Percentiles rank a stretch among this genome's conserved stretches.
These are phyloP conservation scores for Dactylella cylindrospora DNA, from an alignment of 2,329 filamentous ascomycete genomes.

Conservation along the genomic window DNA sequence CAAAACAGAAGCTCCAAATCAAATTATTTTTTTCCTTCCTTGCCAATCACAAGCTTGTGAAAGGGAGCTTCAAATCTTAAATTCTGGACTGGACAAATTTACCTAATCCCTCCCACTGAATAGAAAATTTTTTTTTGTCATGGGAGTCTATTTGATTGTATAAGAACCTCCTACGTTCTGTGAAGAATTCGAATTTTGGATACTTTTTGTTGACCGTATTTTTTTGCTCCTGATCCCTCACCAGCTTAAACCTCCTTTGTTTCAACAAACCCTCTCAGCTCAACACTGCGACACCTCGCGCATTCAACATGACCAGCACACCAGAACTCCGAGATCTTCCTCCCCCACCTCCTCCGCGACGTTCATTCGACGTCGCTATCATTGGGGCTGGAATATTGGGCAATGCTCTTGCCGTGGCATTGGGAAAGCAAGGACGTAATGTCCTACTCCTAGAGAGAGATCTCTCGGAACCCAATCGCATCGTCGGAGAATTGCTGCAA, in stretches of 20 bases:
- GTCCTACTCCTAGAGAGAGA: constrained; percentile 86
- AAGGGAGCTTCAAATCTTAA: background rate
- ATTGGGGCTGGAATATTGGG: constrained; percentile 90
- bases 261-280: background rate
- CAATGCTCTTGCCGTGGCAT: constrained; percentile 77
- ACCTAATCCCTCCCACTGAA: background rate
- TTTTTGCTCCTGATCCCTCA: constrained; percentile 10
- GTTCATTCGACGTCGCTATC: constrained; percentile 71
- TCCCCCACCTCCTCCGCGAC: constrained; percentile 29
- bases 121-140: background rate
- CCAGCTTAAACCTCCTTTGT: constrained; percentile 5
- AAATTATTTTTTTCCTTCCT: constrained; percentile 15
- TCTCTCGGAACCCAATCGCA: constrained; percentile 89
- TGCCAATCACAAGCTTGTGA: constrained; percentile 43
- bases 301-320: constrained; percentile 39
- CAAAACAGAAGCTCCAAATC: no score
- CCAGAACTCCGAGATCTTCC: constrained; percentile 37
- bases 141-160: constrained; percentile 2
- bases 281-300: background rate
- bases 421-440: constrained; percentile 85
- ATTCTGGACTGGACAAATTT: background rate
- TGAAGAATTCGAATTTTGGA: constrained; percentile 6
- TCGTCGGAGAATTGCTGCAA: constrained; percentile 92
- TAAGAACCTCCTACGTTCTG: background rate
- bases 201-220: background rate